Base-by-base conservation (phyloP, 1,284 basidiomycete genomes). In the Garcileccinum viscosum region DNA sequence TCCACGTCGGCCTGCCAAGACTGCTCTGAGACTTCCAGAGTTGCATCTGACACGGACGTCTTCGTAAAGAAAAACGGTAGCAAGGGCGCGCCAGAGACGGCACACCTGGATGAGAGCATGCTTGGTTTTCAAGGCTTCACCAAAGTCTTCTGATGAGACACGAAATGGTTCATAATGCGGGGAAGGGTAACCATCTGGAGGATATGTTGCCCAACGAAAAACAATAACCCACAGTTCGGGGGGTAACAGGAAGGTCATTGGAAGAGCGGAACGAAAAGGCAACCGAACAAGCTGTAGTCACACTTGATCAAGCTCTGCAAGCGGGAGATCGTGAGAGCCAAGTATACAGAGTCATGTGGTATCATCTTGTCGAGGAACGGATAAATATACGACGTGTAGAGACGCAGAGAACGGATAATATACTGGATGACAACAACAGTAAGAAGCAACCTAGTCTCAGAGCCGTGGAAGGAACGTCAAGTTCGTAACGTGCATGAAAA, bases 161-260 rank as follows among this genome's bases (percentile, higher is more conserved):
- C 82, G 80, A 74, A 89, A 89, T 2, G 87, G 86, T 38, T 75
- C 74, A 70, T 87, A 85, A 37, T 72, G 72, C 33, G 79, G 59
- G 3, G 72, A 62, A 27, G 77, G 76, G 27, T 78, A 75, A 33
- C 80, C 81, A 53, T 66, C 73, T 27, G 50, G 73, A 72, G 74
- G 75, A 68, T 64, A 72, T 24, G 81, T 83, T 3, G 84, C 87
- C 81, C 81, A 84, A 62, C 80, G 77, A 62, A 89, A 81, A n/a
- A 89, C 82, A 62, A 84, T 73, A 22, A 86, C 75, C 87, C 86
- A 88, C 38, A 89, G 72, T 71, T 89, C 88, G 19, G 83, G 77
- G 19, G 88, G 87, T 17, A 88, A 75, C n/a, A 71, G 68, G 56
- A 22, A 33, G 61, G 38, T 24, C 70, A 77, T 74, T 62, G 59